Evolutionary conservation across 2,329 filamentous ascomycete genomes (phyloP).

Genomic region (Fusarium secorum): DNA sequence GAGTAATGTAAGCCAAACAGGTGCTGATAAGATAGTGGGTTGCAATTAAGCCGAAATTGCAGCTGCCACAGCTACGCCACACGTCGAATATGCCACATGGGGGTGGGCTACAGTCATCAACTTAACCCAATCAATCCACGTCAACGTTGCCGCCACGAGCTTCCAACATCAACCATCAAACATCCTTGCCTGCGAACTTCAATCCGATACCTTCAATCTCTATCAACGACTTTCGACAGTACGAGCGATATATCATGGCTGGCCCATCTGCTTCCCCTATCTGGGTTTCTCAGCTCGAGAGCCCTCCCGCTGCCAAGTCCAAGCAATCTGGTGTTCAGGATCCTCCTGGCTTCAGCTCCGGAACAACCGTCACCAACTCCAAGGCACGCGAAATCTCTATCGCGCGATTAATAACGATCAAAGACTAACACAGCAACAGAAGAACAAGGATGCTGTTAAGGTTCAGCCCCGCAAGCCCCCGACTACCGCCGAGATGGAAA

Average conservation of each 20-base stretch:
- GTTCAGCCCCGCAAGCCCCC: constrained; percentile 68
- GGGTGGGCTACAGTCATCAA: constrained; percentile 23
- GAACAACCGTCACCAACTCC: constrained; percentile 54
- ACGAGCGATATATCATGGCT: constrained; percentile 28
- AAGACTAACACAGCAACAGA: constrained; percentile 46
- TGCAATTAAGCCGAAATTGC: constrained; percentile 42
- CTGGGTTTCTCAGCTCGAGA: constrained; percentile 86
- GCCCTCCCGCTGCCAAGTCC: constrained; percentile 69
- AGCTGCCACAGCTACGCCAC: constrained; percentile 22
- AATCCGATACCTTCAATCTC: neutral
- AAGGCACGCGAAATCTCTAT: constrained; percentile 57
- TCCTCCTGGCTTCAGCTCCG: constrained; percentile 81
- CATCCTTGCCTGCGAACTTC: constrained; percentile 11
- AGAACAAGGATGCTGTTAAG: constrained; percentile 61
- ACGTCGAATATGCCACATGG: constrained; percentile 1
- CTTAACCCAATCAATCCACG: constrained; percentile 21
- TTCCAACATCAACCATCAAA: constrained; percentile 10
- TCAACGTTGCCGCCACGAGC: constrained; percentile 24
- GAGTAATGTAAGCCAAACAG: constrained; percentile 38
- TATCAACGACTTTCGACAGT: neutral
- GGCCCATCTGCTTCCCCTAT: constrained; percentile 60
- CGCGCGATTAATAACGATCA: neutral
- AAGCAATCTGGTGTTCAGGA: constrained; percentile 78
- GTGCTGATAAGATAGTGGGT: constrained; percentile 37
- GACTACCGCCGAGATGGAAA: constrained; percentile 87